Conservation (phyloP, 2,329 filamentous ascomycete genomes). For the Aspergillus sp. region DNA sequence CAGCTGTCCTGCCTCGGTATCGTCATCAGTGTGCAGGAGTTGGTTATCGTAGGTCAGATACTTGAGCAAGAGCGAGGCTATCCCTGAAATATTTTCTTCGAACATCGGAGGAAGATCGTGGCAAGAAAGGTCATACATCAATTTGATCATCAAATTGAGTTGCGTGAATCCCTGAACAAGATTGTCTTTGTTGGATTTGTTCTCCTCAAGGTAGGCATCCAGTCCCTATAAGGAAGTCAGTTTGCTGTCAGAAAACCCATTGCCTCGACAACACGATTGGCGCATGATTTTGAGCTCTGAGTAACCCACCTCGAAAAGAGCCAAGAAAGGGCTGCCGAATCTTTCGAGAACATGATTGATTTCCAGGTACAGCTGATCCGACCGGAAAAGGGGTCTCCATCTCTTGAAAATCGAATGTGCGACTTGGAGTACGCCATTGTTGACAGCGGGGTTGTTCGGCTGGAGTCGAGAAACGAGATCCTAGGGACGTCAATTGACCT, state of each 20-base stretch:
- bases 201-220: constrained; percentile 65
- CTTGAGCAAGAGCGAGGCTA: constrained; percentile 82
- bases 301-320: constrained; percentile 67
- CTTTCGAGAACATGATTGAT: constrained; percentile 91
- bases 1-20: constrained; percentile 79
- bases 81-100: constrained; percentile 78
- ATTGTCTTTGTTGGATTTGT: constrained; percentile 71
- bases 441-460: constrained; percentile 75
- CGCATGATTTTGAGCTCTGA: not conserved
- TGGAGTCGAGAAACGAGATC: constrained; percentile 89
- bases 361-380: constrained; percentile 88
- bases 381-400: constrained; percentile 92
- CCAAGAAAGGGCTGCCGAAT: constrained; percentile 81
- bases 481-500: constrained; percentile 40
- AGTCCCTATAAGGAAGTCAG: constrained; percentile 42
- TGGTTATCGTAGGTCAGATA: constrained; percentile 88
- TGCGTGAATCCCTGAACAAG: constrained; percentile 80
- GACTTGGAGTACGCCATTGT: constrained; percentile 92
- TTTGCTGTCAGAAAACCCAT: not conserved
- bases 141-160: constrained; percentile 83
- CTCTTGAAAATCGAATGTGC: constrained; percentile 97
- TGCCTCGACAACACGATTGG: not conserved
- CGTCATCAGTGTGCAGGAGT: constrained; percentile 80
- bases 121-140: constrained; percentile 95
- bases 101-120: constrained; percentile 95